Evolutionary conservation across 1,284 basidiomycete genomes (phyloP).

Genomic region (Cryptococcus sp.): DNA sequence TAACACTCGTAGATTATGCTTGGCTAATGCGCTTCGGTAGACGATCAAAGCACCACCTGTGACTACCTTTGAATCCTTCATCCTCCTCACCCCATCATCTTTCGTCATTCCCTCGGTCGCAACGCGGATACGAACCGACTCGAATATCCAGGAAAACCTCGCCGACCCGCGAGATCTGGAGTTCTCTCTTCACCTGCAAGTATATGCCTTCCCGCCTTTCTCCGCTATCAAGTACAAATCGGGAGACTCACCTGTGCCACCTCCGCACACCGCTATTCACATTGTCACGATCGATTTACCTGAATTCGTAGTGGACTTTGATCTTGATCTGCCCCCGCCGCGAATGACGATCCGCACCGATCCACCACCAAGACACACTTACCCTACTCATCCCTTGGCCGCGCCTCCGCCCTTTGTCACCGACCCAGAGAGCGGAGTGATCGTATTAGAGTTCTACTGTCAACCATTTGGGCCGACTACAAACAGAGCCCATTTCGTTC

Average conservation of each 20-base stretch:
- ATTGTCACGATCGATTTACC: constrained; percentile 45
- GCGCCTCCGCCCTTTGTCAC: constrained; percentile 39
- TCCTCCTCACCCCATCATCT: constrained; percentile 42
- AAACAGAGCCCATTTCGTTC: constrained; percentile 31
- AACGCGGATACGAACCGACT: constrained; percentile 28
- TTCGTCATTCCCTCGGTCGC: constrained; percentile 39
- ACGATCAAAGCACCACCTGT: constrained; percentile 25
- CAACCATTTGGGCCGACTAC: constrained; percentile 18
- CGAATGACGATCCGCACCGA: constrained; percentile 44
- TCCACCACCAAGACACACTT: constrained; percentile 46
- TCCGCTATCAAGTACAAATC: constrained; percentile 5
- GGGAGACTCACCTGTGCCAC: constrained; percentile 14
- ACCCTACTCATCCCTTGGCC: constrained; percentile 37
- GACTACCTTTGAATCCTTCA: constrained; percentile 41
- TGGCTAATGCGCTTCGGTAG: constrained; percentile 11
- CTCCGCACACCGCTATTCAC: constrained; percentile 34
- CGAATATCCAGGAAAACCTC: constrained; percentile 22
- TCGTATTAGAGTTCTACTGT: constrained; percentile 42
- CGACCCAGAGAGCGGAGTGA: constrained; percentile 43
- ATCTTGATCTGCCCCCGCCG: constrained; percentile 32
- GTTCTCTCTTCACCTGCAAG: constrained; percentile 41
- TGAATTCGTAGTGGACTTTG: constrained; percentile 31
- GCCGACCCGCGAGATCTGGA: constrained; percentile 31
- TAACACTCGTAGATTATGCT: background rate
- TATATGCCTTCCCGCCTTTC: constrained; percentile 46